A percentile compares a stretch with the other conserved stretches of the same genome.
These are phyloP conservation scores for Sambucus nigra DNA, from an alignment of 129 eudicot genomes.

Conservation along the genomic window DNA sequence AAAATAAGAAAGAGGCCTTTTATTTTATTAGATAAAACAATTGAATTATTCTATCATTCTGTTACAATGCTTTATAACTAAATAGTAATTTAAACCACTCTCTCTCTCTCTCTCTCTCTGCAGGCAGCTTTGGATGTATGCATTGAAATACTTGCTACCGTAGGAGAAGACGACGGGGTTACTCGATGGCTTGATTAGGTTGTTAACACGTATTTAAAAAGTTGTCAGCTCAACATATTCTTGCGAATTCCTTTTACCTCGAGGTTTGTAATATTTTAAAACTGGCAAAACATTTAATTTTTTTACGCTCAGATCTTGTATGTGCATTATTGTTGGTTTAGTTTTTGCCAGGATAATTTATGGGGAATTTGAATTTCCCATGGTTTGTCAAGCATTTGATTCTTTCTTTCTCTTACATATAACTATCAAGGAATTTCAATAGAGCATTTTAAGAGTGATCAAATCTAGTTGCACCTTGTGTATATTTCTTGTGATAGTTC, in stretches of 20 bases:
- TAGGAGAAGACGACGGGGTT: slow-evolving; percentile 81
- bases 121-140: slow-evolving; percentile 91
- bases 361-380: background rate
- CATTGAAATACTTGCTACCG: slow-evolving; percentile 72
- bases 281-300: slow-evolving; percentile 14
- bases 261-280: slow-evolving; percentile 22
- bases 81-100: no score
- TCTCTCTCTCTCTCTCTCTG: slow-evolving; percentile 8
- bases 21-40: no score
- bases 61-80: no score
- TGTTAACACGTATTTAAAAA: background rate
- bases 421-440: background rate
- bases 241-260: slow-evolving; percentile 16
- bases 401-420: background rate
- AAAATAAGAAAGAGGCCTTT: no score
- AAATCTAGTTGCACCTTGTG: background rate
- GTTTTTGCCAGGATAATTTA: background rate
- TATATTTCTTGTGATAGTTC: background rate
- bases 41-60: no score
- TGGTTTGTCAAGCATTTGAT: background rate
- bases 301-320: slow-evolving; percentile 1
- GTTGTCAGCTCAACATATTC: no score
- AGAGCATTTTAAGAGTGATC: background rate
- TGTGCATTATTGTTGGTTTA: slow-evolving; percentile 5
- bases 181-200: slow-evolving; percentile 87